Conservation (phyloP, 192 early-diverging fungal species). For the Geranomyces michiganensis region DNA sequence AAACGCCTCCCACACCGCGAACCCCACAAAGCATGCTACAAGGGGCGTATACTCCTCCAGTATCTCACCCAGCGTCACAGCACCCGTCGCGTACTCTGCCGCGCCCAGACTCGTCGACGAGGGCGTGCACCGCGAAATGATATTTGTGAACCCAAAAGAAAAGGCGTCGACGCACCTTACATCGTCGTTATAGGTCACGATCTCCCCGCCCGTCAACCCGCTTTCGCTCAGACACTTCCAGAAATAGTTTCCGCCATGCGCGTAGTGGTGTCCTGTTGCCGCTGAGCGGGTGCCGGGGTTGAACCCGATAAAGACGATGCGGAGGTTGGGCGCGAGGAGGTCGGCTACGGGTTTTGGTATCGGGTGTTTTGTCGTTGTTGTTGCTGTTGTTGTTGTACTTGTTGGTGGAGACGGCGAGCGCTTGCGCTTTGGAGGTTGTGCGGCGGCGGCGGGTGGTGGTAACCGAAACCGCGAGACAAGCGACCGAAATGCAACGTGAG, state of each 20-base stretch:
- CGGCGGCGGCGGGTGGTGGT: not conserved
- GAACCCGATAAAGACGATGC: slow-evolving; percentile 25
- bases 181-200: slow-evolving; percentile 15
- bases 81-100: not conserved
- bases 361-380: not conserved
- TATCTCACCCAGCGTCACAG: not conserved
- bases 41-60: not conserved
- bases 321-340: slow-evolving; percentile 5
- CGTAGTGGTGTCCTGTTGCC: slow-evolving; percentile 23
- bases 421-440: not conserved
- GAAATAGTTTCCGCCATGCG: slow-evolving; percentile 18
- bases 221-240: slow-evolving; percentile 20
- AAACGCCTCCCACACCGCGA: slow-evolving; percentile 19
- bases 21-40: slow-evolving; percentile 19
- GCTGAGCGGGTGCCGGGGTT: slow-evolving; percentile 25
- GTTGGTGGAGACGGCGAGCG: not conserved
- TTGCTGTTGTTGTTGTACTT: not conserved
- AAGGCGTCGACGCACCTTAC: not conserved
- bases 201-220: slow-evolving; percentile 12
- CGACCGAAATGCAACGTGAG: not conserved
- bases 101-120: not conserved
- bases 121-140: slow-evolving; percentile 14
- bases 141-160: slow-evolving; percentile 27
- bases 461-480: not conserved
- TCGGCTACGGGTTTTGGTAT: slow-evolving; percentile 14